Percentiles rank a stretch among this genome's conserved stretches.
Evolutionary conservation across 257 asterid genomes (phyloP).

Genomic region (Leonotis leonurus): DNA sequence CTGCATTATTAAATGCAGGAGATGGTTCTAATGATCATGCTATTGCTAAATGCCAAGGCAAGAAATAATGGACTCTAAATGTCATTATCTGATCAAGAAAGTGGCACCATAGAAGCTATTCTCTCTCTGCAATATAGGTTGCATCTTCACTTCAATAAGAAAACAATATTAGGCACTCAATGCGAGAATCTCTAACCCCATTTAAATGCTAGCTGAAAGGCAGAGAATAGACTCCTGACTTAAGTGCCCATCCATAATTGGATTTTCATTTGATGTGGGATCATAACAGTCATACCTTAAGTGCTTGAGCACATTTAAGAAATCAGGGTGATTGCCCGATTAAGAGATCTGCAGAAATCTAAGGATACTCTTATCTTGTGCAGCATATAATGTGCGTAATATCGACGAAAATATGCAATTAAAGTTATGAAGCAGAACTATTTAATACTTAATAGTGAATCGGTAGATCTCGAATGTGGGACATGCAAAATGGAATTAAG

Average conservation of each 20-base stretch:
- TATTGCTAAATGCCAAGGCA: not conserved
- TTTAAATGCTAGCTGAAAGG: no score
- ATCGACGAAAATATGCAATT: not conserved
- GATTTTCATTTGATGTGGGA: no score
- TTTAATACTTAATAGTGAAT: not conserved
- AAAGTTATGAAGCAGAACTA: not conserved
- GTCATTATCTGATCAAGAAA: not conserved
- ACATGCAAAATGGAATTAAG: conserved; percentile 5
- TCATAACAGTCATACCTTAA: not conserved
- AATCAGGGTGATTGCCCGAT: not conserved
- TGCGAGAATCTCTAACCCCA: no score
- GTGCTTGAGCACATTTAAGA: not conserved
- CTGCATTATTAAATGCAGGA: not conserved
- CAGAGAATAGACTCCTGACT: no score
- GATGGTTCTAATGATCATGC: not conserved
- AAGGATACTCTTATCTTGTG: not conserved
- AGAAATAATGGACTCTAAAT: not conserved
- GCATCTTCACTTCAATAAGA: not conserved
- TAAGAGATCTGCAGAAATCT: not conserved
- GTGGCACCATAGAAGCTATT: not conserved
- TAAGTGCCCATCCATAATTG: no score
- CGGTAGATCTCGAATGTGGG: not conserved
- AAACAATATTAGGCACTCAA: no score
- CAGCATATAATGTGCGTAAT: not conserved
- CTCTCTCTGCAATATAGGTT: not conserved